These are phyloP conservation scores for Pseudozyma thailandica DNA, from an alignment of 1,284 basidiomycete species.

Conservation along the genomic window DNA sequence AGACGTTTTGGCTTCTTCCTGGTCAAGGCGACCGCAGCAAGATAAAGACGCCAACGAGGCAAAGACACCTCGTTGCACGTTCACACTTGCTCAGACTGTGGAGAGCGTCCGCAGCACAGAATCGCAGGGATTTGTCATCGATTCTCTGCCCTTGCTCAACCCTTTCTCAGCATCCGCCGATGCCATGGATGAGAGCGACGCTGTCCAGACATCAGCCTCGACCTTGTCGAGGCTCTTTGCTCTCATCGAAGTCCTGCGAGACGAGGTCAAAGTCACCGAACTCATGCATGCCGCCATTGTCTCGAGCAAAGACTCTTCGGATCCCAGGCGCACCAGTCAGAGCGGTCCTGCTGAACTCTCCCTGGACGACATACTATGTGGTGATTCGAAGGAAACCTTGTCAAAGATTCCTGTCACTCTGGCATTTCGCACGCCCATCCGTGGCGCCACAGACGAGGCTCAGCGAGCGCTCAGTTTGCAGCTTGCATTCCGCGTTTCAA, in stretches of 20 bases:
- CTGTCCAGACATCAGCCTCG: slow-evolving; percentile 1
- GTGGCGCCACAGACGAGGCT: slow-evolving; percentile 13
- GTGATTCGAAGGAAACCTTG: neutral
- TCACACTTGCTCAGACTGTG: slow-evolving; percentile 30
- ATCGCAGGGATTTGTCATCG: slow-evolving; percentile 43
- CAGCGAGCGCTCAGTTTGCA: slow-evolving; percentile 27
- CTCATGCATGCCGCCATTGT: slow-evolving; percentile 39
- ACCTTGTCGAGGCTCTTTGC: slow-evolving; percentile 36
- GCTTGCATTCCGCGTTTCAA: slow-evolving; percentile 21
- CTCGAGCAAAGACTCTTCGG: slow-evolving; percentile 6
- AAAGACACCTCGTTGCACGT: slow-evolving; percentile 26
- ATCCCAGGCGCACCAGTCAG: neutral
- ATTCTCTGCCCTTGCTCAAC: slow-evolving; percentile 31
- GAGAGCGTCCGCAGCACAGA: slow-evolving; percentile 40
- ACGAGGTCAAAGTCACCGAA: slow-evolving; percentile 46
- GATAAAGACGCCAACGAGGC: neutral
- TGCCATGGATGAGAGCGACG: slow-evolving; percentile 26
- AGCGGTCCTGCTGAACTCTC: slow-evolving; percentile 6
- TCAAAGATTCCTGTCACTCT: slow-evolving; percentile 35
- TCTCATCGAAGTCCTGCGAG: slow-evolving; percentile 38
- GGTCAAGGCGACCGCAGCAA: slow-evolving; percentile 18
- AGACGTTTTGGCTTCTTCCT: slow-evolving; percentile 35
- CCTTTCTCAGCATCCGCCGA: neutral
- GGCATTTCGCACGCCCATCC: slow-evolving; percentile 30
- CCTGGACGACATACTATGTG: slow-evolving; percentile 31